Evolutionary conservation across 2,329 filamentous ascomycete species (phyloP).

Genomic region (Ceratocystis alfenasii): DNA sequence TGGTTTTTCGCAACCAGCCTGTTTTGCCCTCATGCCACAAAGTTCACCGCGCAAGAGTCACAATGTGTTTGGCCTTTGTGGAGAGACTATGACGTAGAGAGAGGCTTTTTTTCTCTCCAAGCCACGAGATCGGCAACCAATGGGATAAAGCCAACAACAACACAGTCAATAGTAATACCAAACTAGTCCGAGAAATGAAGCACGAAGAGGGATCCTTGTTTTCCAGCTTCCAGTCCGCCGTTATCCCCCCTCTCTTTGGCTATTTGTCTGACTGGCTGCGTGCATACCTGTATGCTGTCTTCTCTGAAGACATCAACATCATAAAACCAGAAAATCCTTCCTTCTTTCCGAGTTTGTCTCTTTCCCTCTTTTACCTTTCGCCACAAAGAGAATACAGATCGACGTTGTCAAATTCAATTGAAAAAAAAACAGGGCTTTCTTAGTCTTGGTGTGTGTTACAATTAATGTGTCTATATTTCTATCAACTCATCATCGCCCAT

Average conservation of each 20-base stretch:
- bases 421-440: background rate
- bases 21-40: background rate
- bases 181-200: background rate
- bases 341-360: background rate
- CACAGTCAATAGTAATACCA: background rate
- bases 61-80: background rate
- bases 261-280: no score
- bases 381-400: conserved; percentile 2
- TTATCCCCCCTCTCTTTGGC: no score
- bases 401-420: background rate
- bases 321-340: background rate
- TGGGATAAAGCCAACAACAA: background rate
- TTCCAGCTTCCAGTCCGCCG: no score
- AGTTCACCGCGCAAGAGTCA: background rate
- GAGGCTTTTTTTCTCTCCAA: background rate
- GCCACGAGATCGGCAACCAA: background rate
- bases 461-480: no score
- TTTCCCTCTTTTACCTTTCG: background rate
- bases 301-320: no score
- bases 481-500: no score
- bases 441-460: no score
- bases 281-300: background rate
- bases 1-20: no score
- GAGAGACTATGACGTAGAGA: background rate
- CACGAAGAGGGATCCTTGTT: background rate